Evolutionary conservation across 1,284 basidiomycete genomes (phyloP), one percentile per base, ranked within the genome.

Genomic region (Ganoderma multipileum): DNA sequence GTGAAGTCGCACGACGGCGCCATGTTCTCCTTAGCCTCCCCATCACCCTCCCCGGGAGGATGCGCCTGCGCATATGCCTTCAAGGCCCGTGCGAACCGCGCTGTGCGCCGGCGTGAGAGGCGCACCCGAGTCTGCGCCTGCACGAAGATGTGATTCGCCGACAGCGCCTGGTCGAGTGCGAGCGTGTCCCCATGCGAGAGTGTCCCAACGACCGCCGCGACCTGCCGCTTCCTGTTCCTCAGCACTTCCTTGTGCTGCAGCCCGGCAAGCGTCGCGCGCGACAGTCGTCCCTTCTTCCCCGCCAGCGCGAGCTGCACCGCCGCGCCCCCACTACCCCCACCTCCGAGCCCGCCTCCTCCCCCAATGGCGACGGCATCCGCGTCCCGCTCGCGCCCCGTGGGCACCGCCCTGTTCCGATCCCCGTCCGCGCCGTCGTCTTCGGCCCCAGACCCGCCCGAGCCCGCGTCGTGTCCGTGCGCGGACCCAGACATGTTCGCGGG

Each of bases 201-300:
- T 23, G 88, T 86, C 44, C 88, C 90, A 44, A 94, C 83, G 23
- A 91, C 89, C 4, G 87, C 84, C 6, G 87, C 87, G 59, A 94
- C 81, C 79, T 92, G 90, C 63, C 89, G 83, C 76, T 90, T 92
- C 71, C 92, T 81, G 64, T 80, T 84, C 76, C 85, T 89, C 71
- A 94, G 81, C 76, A 90, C 81, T 72, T 93, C 91, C 78, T 94
- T 94, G 75, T 91, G 88, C 79, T 89, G 87, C 74, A 94, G 78
- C 11, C 90, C 91, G 3, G 90, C 91, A 36, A 88, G 78, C 58
- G 91, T 91, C 44, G 87, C 89, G 14, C 83, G 82, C 23, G 85
- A 84, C 57, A 91, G 79, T 79, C 85, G 50, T 20, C 68, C 66
- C 58, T 60, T 63, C 73, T 81, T 84, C 76, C 82, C 82, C 54